Percentiles rank a stretch among this genome's conserved stretches.
These are phyloP conservation scores for Monosporascus cannonballus DNA, from an alignment of 2,329 filamentous ascomycete species.

Conservation along the genomic window DNA sequence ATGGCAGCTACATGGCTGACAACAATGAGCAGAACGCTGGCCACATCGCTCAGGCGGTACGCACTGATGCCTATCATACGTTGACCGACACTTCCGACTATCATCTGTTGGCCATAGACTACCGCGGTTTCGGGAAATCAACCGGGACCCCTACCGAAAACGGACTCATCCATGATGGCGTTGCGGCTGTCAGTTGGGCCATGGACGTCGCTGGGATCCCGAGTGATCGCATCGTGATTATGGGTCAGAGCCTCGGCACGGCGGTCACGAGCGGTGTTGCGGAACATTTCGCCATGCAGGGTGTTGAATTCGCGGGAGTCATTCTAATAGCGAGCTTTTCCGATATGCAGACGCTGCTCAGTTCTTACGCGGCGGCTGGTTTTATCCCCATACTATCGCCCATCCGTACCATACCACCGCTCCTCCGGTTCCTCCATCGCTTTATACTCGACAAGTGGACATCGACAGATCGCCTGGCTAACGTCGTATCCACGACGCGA, in stretches of 20 bases:
- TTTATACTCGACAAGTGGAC: conserved; percentile 78
- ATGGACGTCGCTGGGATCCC: conserved; percentile 59
- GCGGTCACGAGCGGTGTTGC: conserved; percentile 72
- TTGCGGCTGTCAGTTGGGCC: conserved; percentile 67
- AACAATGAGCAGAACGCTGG: conserved; percentile 66
- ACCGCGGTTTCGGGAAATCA: conserved; percentile 79
- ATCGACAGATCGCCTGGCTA: conserved; percentile 59
- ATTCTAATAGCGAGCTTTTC: conserved; percentile 78
- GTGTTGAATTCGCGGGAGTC: conserved; percentile 69
- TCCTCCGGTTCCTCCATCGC: conserved; percentile 54
- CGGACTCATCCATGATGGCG: conserved; percentile 74
- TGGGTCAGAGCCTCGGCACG: conserved; percentile 86
- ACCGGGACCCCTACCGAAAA: conserved; percentile 74
- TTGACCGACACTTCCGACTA: conserved; percentile 67
- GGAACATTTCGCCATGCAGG: conserved; percentile 58
- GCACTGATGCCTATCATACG: conserved; percentile 71
- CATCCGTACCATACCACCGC: conserved; percentile 57
- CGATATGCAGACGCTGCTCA: conserved; percentile 64
- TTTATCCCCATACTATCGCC: conserved; percentile 74
- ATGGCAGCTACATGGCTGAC: conserved; percentile 27
- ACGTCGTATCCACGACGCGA: conserved; percentile 45
- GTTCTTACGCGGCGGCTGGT: conserved; percentile 74
- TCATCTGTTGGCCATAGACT: conserved; percentile 85
- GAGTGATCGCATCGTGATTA: conserved; percentile 66
- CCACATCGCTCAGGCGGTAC: conserved; percentile 71